Conservation (phyloP, 768 basidiomycete genomes). For the Trametes cubensis region DNA sequence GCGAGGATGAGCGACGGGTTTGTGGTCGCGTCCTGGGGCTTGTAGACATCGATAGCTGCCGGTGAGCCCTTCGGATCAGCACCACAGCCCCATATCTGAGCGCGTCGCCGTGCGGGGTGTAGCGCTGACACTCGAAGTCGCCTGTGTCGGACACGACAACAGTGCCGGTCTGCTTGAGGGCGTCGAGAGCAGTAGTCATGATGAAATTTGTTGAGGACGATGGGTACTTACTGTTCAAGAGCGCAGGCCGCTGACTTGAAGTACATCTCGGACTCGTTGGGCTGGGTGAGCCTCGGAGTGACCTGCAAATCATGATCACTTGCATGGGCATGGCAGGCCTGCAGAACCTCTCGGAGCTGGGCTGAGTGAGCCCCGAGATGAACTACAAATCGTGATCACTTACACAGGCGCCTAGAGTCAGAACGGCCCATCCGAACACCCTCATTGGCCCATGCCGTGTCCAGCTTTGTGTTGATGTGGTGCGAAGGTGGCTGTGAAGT, state of each 20-base stretch:
- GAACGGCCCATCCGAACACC: background rate
- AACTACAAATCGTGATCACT: no score
- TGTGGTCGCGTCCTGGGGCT: constrained; percentile 97
- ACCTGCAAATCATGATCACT: constrained; percentile 20
- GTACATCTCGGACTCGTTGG: background rate
- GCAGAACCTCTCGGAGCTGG: no score
- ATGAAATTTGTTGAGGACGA: constrained; percentile 22
- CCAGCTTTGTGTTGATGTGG: constrained; percentile 5
- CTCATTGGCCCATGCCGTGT: constrained; percentile 1
- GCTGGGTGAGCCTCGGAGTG: constrained; percentile 20
- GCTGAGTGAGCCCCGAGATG: no score
- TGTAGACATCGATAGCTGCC: constrained; percentile 91
- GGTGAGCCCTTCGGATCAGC: constrained; percentile 26
- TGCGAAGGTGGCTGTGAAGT: background rate
- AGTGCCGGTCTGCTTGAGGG: constrained; percentile 90
- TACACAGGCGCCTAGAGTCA: constrained; percentile 9
- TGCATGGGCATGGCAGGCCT: no score
- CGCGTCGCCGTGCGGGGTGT: no score
- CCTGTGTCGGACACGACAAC: constrained; percentile 97
- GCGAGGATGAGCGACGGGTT: constrained; percentile 96
- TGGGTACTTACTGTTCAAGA: constrained; percentile 12
- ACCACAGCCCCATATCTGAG: constrained; percentile 17
- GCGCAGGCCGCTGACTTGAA: constrained; percentile 3
- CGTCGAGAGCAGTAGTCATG: constrained; percentile 82
- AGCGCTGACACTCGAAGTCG: constrained; percentile 79